Evolutionary conservation across 768 basidiomycete species (phyloP).

Genomic region (Mycena galericulata): DNA sequence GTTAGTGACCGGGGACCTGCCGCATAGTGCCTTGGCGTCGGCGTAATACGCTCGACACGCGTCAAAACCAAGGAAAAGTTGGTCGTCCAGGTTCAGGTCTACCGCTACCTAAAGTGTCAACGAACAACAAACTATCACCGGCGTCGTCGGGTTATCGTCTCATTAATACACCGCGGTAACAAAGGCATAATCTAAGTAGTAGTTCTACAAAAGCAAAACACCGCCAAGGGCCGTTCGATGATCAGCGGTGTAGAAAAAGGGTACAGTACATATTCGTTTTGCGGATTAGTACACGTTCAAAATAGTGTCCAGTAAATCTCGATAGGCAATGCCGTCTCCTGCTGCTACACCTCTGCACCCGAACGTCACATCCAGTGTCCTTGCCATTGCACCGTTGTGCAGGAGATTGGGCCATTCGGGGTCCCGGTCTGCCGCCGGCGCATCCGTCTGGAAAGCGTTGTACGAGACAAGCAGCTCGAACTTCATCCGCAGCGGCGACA

Average conservation of each 20-base stretch:
- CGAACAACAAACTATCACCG: constrained; percentile 7
- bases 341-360: constrained; percentile 31
- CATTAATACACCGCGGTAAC: too few species aligned
- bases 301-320: constrained; percentile 37
- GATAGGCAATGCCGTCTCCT: constrained; percentile 33
- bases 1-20: too few species aligned
- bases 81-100: too few species aligned
- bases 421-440: constrained; percentile 42
- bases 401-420: constrained; percentile 44
- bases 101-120: too few species aligned
- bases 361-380: constrained; percentile 42
- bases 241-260: not conserved
- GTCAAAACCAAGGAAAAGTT: too few species aligned
- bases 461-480: constrained; percentile 50
- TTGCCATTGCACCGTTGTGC: constrained; percentile 41
- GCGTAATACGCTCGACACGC: too few species aligned
- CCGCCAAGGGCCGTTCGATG: constrained; percentile 7
- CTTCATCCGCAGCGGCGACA: constrained; percentile 41
- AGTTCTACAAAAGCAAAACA: not conserved
- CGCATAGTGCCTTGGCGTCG: too few species aligned
- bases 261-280: not conserved
- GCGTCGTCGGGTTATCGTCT: constrained; percentile 15
- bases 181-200: too few species aligned
- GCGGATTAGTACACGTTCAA: constrained; percentile 19
- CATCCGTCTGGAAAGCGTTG: constrained; percentile 43